Base-by-base conservation (phyloP, 306 rosid genomes). In the Lathyrus tuberosus region DNA sequence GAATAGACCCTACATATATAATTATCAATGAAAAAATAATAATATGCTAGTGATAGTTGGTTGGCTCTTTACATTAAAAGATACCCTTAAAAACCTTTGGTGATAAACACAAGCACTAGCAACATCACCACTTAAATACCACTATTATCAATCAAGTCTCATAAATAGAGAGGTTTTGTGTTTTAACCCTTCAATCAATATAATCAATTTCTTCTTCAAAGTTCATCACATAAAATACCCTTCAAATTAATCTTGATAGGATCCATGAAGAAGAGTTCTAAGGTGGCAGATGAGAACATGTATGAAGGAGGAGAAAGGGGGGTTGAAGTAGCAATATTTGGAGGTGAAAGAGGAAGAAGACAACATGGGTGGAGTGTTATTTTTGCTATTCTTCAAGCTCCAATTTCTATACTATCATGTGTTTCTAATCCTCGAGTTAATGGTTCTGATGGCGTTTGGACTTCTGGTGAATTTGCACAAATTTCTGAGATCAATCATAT, bases 251-350 rank as follows among this genome's bases (percentile, higher is more conserved):
- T 62, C 66, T 85, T 28, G 71, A 82, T 37, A 81, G 73, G 76
- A 76, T 76, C 26, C 26, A 24, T 24, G 67, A 90, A 83, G 77
- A 93, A 88, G 65, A 81, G 86, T 31, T 87, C 92, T 10, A 81
- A 81, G 76, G 96, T 93, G 4, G 96, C 93, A 3, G 98, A 93
- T 65, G 98, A 90, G 78, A 90, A 76, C 82, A 88, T 90, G 96
- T 82, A 71, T 64, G 84, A 80, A 44, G 82, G 35, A 1, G 83
- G 81, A 60, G 75, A 81, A 38, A 81, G 42, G 28, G 85, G 47
- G 40, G 85, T 58, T 20, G 79, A 82, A 43, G 28, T 77, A n/a
- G 84, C 74, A 35, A 82, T 82, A 16, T 75, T 52, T 46, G 61
- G 40, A 5, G 64, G 54, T 4, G 82, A 65, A 0, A 42, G 60